A percentile compares a stretch with the other conserved stretches of the same genome.
Evolutionary conservation across 768 basidiomycete genomes (phyloP).

Genomic region (Fomitopsis serialis): DNA sequence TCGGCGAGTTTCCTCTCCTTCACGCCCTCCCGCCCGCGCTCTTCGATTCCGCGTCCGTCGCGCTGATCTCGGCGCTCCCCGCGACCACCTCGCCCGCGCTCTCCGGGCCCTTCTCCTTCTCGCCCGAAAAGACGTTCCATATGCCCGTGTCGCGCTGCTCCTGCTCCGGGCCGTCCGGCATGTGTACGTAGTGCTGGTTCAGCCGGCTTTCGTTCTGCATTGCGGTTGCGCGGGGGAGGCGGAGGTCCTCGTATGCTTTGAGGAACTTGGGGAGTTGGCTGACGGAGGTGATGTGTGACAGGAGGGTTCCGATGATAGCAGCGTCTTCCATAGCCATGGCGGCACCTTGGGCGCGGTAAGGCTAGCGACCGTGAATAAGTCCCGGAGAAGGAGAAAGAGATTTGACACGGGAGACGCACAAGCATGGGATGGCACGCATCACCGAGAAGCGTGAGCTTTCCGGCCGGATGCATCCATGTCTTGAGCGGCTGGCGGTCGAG

Average conservation of each 20-base stretch:
- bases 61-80: constrained; percentile 11
- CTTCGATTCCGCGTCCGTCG: constrained; percentile 2
- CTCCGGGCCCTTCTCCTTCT: constrained; percentile 18
- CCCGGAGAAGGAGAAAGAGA: not conserved
- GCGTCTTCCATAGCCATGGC: constrained; percentile 48
- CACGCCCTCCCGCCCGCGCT: constrained; percentile 6
- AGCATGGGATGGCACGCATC: constrained; percentile 42
- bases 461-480: constrained; percentile 32
- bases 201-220: constrained; percentile 45
- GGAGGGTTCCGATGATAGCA: constrained; percentile 40
- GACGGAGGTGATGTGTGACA: constrained; percentile 38
- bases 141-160: constrained; percentile 45
- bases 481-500: constrained; percentile 36
- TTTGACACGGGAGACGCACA: constrained; percentile 15
- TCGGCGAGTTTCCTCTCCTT: constrained; percentile 42
- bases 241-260: constrained; percentile 46
- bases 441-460: constrained; percentile 31
- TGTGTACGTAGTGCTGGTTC: constrained; percentile 52
- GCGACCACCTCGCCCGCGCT: constrained; percentile 35
- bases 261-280: constrained; percentile 42
- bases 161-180: constrained; percentile 50
- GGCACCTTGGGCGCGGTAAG: constrained; percentile 39
- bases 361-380: constrained; percentile 14
- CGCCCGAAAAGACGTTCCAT: constrained; percentile 18
- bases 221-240: constrained; percentile 41